These are phyloP conservation scores for Pichia sp. DNA, from an alignment of 1,139 yeast species.

Conservation along the genomic window DNA sequence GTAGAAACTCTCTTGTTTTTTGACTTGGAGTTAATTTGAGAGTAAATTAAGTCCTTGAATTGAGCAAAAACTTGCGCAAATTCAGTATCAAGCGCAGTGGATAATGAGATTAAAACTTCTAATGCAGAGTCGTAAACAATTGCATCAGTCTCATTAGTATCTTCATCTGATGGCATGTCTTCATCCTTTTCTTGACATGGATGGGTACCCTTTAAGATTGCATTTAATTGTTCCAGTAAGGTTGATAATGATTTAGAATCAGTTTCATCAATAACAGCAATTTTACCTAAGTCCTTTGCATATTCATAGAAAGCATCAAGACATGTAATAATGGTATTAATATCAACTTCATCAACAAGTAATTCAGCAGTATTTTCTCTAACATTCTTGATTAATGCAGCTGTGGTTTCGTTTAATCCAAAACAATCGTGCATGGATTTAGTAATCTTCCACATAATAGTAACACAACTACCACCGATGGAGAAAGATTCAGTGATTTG, in stretches of 20 bases:
- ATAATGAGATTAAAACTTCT: slow-evolving; percentile 74
- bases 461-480: slow-evolving; percentile 81
- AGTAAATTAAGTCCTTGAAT: slow-evolving; percentile 60
- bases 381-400: slow-evolving; percentile 56
- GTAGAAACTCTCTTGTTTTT: slow-evolving; percentile 75
- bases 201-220: slow-evolving; percentile 72
- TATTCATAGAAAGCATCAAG: slow-evolving; percentile 72
- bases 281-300: slow-evolving; percentile 66
- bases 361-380: slow-evolving; percentile 58
- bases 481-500: slow-evolving; percentile 86
- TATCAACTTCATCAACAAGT: slow-evolving; percentile 74
- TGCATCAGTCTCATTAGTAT: slow-evolving; percentile 79
- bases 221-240: slow-evolving; percentile 63
- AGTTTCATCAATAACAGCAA: slow-evolving; percentile 53
- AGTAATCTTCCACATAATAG: slow-evolving; percentile 76
- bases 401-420: slow-evolving; percentile 45
- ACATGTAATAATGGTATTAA: slow-evolving; percentile 71
- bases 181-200: slow-evolving; percentile 60
- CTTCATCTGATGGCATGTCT: slow-evolving; percentile 35
- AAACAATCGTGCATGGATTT: slow-evolving; percentile 60
- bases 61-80: slow-evolving; percentile 64
- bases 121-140: slow-evolving; percentile 77
- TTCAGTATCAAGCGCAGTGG: slow-evolving; percentile 68
- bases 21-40: slow-evolving; percentile 57
- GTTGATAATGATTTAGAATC: slow-evolving; percentile 57